Evolutionary conservation across 129 eudicot genomes (phyloP).

Genomic region (Artemisia argyi): DNA sequence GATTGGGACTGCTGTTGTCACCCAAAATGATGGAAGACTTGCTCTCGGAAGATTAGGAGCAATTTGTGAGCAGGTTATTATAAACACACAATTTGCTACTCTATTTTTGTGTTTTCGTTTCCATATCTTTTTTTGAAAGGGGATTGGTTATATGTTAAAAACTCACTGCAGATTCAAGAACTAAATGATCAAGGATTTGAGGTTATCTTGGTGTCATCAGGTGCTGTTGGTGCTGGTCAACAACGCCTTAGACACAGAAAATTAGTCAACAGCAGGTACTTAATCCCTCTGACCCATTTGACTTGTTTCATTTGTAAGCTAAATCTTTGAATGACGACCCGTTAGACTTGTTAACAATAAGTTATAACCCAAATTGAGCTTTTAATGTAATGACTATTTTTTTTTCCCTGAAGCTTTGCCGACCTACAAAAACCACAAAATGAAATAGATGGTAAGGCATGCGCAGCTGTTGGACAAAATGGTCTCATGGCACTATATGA

Average conservation of each 20-base stretch:
- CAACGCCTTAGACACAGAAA: conserved; percentile 85
- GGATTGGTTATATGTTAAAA: background rate
- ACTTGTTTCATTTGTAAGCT: no score
- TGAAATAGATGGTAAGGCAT: conserved; percentile 94
- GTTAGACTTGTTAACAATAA: no score
- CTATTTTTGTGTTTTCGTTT: background rate
- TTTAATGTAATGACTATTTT: background rate
- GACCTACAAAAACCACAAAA: conserved; percentile 93
- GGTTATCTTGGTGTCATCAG: conserved; percentile 95
- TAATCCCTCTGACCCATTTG: background rate
- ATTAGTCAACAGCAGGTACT: conserved; percentile 83
- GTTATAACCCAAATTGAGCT: no score
- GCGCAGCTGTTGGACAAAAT: conserved; percentile 98
- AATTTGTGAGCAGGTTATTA: conserved; percentile 87
- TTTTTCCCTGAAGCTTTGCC: conserved; percentile 62
- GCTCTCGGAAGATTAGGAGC: conserved; percentile 98
- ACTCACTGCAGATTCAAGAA: conserved; percentile 65
- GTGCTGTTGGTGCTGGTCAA: conserved; percentile 93
- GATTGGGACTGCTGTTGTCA: conserved; percentile 98
- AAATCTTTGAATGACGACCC: no score
- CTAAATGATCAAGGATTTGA: conserved; percentile 77
- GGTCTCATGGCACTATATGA: conserved; percentile 99
- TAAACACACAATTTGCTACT: background rate
- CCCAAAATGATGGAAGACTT: conserved; percentile 83
- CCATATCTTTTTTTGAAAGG: background rate